Percentiles rank a stretch among this genome's conserved stretches.
These are phyloP conservation scores for Cadophora sp. DNA, from an alignment of 2,329 filamentous ascomycete species.

Conservation along the genomic window DNA sequence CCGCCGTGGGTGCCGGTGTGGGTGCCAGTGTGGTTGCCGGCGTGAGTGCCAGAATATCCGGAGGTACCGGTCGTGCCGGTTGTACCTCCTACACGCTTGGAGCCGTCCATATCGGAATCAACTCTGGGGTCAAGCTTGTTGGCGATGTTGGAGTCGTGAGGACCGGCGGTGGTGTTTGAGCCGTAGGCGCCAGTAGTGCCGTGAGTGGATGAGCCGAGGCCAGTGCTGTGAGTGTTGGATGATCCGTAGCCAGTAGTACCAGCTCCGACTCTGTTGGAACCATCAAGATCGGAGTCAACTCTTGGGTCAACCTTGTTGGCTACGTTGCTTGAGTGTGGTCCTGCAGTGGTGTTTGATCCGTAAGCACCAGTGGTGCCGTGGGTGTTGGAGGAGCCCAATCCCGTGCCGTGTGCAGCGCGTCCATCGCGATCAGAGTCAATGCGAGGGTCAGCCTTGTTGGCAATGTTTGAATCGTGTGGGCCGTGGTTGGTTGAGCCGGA, in stretches of 20 bases:
- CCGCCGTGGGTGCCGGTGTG: slow-evolving; percentile 34
- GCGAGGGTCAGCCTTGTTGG: slow-evolving; percentile 7
- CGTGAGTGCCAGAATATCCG: slow-evolving; percentile 16
- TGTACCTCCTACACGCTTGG: slow-evolving; percentile 3
- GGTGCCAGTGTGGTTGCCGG: slow-evolving; percentile 9
- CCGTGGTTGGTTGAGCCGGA: slow-evolving; percentile 12
- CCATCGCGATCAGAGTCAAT: slow-evolving; percentile 1
- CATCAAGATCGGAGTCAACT: slow-evolving; percentile 25
- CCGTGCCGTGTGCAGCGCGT: slow-evolving; percentile 1
- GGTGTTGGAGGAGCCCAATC: background rate
- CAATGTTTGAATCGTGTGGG: background rate
- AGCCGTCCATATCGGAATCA: slow-evolving; percentile 18
- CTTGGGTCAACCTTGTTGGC: slow-evolving; percentile 49
- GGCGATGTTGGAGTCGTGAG: slow-evolving; percentile 38
- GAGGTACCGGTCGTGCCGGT: slow-evolving; percentile 8
- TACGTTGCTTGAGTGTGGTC: slow-evolving; percentile 34
- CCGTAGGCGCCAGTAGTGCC: background rate
- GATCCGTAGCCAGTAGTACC: slow-evolving; percentile 22
- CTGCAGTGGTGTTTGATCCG: slow-evolving; percentile 23
- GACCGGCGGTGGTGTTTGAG: slow-evolving; percentile 28
- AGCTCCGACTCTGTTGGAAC: slow-evolving; percentile 21
- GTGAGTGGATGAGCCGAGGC: slow-evolving; percentile 15
- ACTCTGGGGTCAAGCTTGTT: slow-evolving; percentile 48
- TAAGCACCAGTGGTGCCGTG: background rate
- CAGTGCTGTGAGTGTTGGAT: background rate